Conservation (phyloP, 805 yeast genomes). For the Debaryomyces tyrocola region DNA sequence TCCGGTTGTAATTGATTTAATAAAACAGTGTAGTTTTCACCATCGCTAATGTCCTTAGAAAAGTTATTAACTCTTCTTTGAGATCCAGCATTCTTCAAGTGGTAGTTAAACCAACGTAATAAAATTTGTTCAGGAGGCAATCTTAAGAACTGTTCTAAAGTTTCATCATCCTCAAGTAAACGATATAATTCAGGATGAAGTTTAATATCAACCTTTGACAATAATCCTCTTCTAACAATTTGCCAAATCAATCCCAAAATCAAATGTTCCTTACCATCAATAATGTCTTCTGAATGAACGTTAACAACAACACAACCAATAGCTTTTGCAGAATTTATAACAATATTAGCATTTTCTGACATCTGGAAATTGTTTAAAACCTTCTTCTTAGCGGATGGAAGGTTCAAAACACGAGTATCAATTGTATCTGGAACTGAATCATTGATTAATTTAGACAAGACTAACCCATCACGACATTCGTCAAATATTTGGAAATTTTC, state of each 20-base stretch:
- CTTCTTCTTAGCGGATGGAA: conserved; percentile 74
- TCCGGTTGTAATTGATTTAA: conserved; percentile 87
- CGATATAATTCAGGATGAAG: conserved; percentile 95
- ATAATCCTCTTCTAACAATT: conserved; percentile 92
- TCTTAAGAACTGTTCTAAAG: conserved; percentile 92
- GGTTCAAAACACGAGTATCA: conserved; percentile 93
- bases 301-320: conserved; percentile 98
- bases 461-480: conserved; percentile 94
- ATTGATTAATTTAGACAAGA: conserved; percentile 88
- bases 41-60: conserved; percentile 85
- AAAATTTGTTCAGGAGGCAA: conserved; percentile 97
- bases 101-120: conserved; percentile 96
- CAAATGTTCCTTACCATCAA: conserved; percentile 91
- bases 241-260: conserved; percentile 95
- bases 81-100: conserved; percentile 90
- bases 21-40: conserved; percentile 90
- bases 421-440: conserved; percentile 98
- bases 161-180: conserved; percentile 92
- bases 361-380: conserved; percentile 89
- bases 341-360: conserved; percentile 96
- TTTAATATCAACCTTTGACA: conserved; percentile 93
- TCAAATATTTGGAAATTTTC: conserved; percentile 95
- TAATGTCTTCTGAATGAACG: conserved; percentile 93
- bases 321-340: conserved; percentile 97
- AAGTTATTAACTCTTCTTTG: conserved; percentile 83